These are phyloP conservation scores for Microcyclosporella mali DNA, from an alignment of 2,329 filamentous ascomycete species.

Conservation along the genomic window DNA sequence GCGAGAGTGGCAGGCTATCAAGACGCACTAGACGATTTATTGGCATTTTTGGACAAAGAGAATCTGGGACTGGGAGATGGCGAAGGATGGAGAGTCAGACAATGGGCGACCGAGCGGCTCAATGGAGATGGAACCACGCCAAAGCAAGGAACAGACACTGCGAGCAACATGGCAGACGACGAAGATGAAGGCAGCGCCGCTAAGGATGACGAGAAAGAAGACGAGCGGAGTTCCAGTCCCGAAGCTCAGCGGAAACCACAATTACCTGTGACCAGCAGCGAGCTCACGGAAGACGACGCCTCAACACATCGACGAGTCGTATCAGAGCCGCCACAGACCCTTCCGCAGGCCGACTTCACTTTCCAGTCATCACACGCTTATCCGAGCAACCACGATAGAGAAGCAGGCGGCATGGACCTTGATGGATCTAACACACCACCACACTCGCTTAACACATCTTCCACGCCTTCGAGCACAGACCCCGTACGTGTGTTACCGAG, in stretches of 20 bases:
- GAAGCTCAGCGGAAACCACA: slow-evolving; percentile 25
- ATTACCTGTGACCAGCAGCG: slow-evolving; percentile 16
- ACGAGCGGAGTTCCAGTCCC: slow-evolving; percentile 39
- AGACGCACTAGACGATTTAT: slow-evolving; percentile 83
- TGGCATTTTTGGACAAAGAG: slow-evolving; percentile 78
- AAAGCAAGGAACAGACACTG: slow-evolving; percentile 20
- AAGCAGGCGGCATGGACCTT: slow-evolving; percentile 56
- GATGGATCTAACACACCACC: slow-evolving; percentile 15
- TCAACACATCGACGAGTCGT: slow-evolving; percentile 16
- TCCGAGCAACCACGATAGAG: slow-evolving; percentile 43
- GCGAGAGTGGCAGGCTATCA: slow-evolving; percentile 81
- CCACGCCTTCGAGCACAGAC: slow-evolving; percentile 26
- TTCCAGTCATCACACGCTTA: slow-evolving; percentile 61
- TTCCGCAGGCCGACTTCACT: slow-evolving; percentile 53
- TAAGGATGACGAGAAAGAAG: slow-evolving; percentile 47
- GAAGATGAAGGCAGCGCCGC: slow-evolving; percentile 53
- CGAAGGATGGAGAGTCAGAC: slow-evolving; percentile 62
- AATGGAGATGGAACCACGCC: slow-evolving; percentile 47
- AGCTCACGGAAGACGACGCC: slow-evolving; percentile 18
- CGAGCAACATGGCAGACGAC: slow-evolving; percentile 54
- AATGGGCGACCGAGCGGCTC: slow-evolving; percentile 64
- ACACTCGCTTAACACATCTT: slow-evolving; percentile 40
- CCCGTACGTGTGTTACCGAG: slow-evolving; percentile 25
- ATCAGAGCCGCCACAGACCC: slow-evolving; percentile 22
- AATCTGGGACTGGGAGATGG: slow-evolving; percentile 72